A percentile compares a stretch with the other conserved stretches of the same genome.
Conservation (phyloP, 306 rosid species). For the Prunus davidiana region DNA sequence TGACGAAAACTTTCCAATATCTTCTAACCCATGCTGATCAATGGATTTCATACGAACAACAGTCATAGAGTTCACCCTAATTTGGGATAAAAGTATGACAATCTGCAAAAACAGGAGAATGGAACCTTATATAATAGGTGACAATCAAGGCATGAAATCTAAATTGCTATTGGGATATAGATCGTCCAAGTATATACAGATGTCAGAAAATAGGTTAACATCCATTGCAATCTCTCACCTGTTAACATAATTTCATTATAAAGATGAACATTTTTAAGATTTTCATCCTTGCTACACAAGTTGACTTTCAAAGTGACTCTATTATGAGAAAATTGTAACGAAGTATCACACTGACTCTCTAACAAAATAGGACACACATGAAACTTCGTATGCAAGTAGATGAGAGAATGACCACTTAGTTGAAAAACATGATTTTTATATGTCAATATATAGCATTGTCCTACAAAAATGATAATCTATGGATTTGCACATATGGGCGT, state of each 20-base stretch:
- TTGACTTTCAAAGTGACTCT: too few species aligned
- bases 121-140: slow-evolving; percentile 21
- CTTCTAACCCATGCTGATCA: slow-evolving; percentile 45
- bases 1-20: slow-evolving; percentile 39
- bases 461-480: too few species aligned
- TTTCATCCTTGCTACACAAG: not conserved
- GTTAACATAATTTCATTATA: not conserved
- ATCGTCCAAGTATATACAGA: not conserved
- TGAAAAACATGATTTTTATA: too few species aligned
- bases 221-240: not conserved
- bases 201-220: not conserved
- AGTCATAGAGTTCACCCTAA: slow-evolving; percentile 86
- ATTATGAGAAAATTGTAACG: too few species aligned
- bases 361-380: too few species aligned
- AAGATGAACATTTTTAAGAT: not conserved
- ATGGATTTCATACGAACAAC: slow-evolving; percentile 63
- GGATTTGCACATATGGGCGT: too few species aligned
- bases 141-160: not conserved
- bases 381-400: too few species aligned
- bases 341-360: too few species aligned
- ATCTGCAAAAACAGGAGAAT: slow-evolving; percentile 50
- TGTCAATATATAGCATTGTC: too few species aligned
- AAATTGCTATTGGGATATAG: not conserved
- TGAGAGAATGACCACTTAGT: too few species aligned
- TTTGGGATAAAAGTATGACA: slow-evolving; percentile 70